Evolutionary conservation across 139 green algal species (phyloP), one percentile per base, ranked within the genome.

Genomic region (Chlamydomonas eustigma): DNA sequence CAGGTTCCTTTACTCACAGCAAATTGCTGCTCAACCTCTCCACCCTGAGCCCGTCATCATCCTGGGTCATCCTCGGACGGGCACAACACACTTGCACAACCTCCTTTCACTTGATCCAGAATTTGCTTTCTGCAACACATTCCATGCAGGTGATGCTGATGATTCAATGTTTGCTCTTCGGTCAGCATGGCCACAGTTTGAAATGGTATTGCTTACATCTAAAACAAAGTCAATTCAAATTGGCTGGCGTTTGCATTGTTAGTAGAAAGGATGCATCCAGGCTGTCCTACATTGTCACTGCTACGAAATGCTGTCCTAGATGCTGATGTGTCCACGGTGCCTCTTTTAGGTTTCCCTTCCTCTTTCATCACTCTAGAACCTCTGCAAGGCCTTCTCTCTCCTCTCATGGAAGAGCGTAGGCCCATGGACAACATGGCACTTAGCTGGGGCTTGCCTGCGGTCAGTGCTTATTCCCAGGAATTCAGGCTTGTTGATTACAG

Each of bases 21-120:
- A 38, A 0, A 73, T 90, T 2, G 50, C 44, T 50, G 5, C 4
- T 4, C 73, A 84, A 74, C 18, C 39, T 6, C 74, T 92, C n/a
- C 71, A 89, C 44, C 76, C 81, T 8, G 39, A 86, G 30, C 87
- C 87, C 1, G 51, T 92, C 0, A 86, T 92, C 50, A 84, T 94
- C 24, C 74, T 94, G 30, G 90, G 89, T 31, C 88, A 90, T 70
- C 84, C 85, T 0, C 78, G 88, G 44, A 89, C 87, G 0, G 88
- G 90, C 31, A 94, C 90, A 64, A 94, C 90, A 3, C 87, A 90
- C 76, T 66, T 92, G 39, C 88, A 93, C 81, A 92, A 93, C 78
- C 74, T 90, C 50, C 78, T 93, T 34, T 67, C 84, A 0, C 51
- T 71, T 2, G 85, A 90, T 77, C 68, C 77, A 2, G 32, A 28